Conservation (phyloP, 106 monocot genomes). For the Xerophyta viscosa region DNA sequence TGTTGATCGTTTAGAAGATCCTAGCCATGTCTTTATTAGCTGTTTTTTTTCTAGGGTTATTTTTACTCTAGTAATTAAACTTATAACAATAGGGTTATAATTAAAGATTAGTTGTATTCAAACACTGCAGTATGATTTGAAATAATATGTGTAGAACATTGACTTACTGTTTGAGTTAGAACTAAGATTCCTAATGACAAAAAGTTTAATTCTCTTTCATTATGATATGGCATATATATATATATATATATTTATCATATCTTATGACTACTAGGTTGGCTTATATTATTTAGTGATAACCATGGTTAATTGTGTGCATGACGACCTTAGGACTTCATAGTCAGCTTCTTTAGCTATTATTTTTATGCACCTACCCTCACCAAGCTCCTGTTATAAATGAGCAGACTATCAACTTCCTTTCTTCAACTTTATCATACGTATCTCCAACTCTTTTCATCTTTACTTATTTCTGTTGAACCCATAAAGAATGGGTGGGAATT, state of each 20-base stretch:
- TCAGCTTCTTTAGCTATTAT: too few species aligned
- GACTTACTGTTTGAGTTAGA: slow-evolving; percentile 18
- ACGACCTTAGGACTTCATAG: too few species aligned
- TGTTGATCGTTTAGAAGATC: too few species aligned
- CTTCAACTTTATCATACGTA: slow-evolving; percentile 7
- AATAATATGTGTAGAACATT: not conserved
- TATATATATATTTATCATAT: too few species aligned
- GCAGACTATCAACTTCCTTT: slow-evolving; percentile 9
- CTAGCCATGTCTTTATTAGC: too few species aligned
- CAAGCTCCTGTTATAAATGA: slow-evolving; percentile 27
- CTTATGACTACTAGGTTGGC: slow-evolving; percentile 1
- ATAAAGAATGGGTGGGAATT: slow-evolving; percentile 30
- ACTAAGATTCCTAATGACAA: slow-evolving; percentile 35
- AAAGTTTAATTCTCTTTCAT: slow-evolving; percentile 9
- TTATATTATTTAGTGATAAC: not conserved
- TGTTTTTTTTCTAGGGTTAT: too few species aligned
- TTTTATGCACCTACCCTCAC: too few species aligned
- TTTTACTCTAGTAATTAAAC: too few species aligned
- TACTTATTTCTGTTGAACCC: not conserved
- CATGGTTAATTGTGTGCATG: slow-evolving; percentile 10
- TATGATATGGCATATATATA: slow-evolving; percentile 1
- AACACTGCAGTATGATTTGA: not conserved
- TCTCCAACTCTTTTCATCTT: too few species aligned
- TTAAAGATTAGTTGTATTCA: not conserved
- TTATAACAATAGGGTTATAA: not conserved